A percentile compares a stretch with the other conserved stretches of the same genome.
phyloP scores from a whole-genome alignment of 139 green algal species.

The Tetradesmus lagerheimii region DNA sequence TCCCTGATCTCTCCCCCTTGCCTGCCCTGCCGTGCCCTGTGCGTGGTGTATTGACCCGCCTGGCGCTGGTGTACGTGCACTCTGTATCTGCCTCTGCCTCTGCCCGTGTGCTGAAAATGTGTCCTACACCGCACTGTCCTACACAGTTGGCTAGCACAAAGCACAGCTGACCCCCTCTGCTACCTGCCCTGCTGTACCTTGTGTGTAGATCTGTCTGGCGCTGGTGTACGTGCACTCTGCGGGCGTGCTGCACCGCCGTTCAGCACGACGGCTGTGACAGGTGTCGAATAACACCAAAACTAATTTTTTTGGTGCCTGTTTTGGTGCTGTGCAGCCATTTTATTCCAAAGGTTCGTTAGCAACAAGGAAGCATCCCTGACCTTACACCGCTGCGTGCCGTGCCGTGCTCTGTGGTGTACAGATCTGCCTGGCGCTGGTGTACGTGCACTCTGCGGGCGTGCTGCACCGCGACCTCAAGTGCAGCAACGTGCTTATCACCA shows the following conservation, averaged over 20 bases:
- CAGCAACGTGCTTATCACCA: slow-evolving; percentile 59
- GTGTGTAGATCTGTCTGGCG: slow-evolving; percentile 63
- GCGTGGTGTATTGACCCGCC: slow-evolving; percentile 56
- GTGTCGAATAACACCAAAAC: too few species aligned
- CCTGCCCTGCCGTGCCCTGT: background rate
- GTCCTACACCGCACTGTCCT: too few species aligned
- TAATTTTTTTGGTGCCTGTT: too few species aligned
- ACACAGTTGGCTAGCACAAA: too few species aligned
- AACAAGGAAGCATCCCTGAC: too few species aligned
- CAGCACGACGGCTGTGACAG: too few species aligned
- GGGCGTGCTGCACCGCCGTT: slow-evolving; percentile 63
- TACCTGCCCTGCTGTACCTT: background rate
- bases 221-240: slow-evolving; percentile 73
- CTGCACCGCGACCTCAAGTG: slow-evolving; percentile 69
- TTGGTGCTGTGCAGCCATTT: too few species aligned
- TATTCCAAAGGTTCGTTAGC: too few species aligned
- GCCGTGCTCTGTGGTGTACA: background rate
- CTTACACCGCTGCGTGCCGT: background rate
- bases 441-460: slow-evolving; percentile 69
- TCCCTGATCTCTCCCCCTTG: too few species aligned
- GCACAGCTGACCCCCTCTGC: too few species aligned
- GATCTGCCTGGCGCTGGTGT: slow-evolving; percentile 73
- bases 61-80: slow-evolving; percentile 76
- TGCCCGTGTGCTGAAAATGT: too few species aligned
- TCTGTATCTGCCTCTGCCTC: too few species aligned